Conservation (phyloP, 148 eudicot species). For the Polygonum maritimum region DNA sequence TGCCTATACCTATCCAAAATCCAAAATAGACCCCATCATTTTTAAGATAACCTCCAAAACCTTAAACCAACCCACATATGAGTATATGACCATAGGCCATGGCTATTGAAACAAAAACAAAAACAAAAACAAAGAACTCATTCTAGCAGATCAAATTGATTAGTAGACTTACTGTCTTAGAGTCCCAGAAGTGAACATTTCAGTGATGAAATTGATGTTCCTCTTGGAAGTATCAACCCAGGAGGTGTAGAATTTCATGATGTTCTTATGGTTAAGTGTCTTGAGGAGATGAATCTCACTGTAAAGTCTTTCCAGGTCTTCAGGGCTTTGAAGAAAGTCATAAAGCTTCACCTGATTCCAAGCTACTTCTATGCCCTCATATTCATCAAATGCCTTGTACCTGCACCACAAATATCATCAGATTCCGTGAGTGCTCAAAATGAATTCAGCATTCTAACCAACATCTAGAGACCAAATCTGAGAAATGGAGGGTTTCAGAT, state of each 20-base stretch:
- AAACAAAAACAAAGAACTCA: not conserved
- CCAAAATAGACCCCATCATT: not conserved
- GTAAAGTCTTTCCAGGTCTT: slow-evolving; percentile 19
- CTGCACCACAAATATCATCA: slow-evolving; percentile 2
- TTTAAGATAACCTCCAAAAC: not conserved
- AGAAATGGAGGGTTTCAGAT: not conserved
- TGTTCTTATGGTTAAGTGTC: slow-evolving; percentile 21
- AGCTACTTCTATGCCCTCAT: slow-evolving; percentile 25
- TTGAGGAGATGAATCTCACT: slow-evolving; percentile 18
- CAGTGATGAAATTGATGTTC: slow-evolving; percentile 23
- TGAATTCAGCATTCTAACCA: not conserved
- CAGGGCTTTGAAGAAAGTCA: slow-evolving; percentile 20
- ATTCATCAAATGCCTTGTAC: slow-evolving; percentile 26
- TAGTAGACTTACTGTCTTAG: slow-evolving; percentile 13
- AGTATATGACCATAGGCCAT: not conserved
- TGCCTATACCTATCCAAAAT: slow-evolving; percentile 16
- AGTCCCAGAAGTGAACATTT: slow-evolving; percentile 25
- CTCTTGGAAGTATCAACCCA: slow-evolving; percentile 19
- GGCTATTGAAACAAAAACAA: not conserved
- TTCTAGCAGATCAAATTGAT: not conserved
- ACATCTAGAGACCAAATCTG: not conserved
- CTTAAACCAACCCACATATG: not conserved
- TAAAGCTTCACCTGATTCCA: slow-evolving; percentile 24
- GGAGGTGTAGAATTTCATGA: slow-evolving; percentile 22
- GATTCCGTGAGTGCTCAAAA: not conserved